Percentiles rank a stretch among this genome's conserved stretches.
Conservation (phyloP, 176 grass and related monocot species). For the Aegilops longissima region DNA sequence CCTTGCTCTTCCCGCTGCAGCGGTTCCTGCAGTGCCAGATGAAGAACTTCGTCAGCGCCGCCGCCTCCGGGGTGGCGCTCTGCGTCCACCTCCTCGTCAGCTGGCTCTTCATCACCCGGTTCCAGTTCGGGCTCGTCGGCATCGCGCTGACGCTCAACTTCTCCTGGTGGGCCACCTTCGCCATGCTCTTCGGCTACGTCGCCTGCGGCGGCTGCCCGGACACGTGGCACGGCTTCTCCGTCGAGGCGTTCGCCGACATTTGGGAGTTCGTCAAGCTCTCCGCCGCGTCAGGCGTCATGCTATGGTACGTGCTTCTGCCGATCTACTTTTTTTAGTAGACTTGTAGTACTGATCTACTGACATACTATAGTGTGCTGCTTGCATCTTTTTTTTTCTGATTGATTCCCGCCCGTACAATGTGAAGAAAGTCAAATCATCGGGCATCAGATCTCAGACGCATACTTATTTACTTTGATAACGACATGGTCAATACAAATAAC, state of each 20-base stretch:
- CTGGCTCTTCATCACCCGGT: conserved; percentile 66
- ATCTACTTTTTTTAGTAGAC: no score
- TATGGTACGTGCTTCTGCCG: conserved; percentile 44
- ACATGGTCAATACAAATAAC: background rate
- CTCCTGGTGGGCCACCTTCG: conserved; percentile 73
- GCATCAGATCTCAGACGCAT: background rate
- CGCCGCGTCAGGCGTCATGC: conserved; percentile 77
- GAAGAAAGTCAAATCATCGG: no score
- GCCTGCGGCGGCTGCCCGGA: conserved; percentile 70
- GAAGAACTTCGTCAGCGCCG: conserved; percentile 70
- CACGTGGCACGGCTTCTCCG: conserved; percentile 84
- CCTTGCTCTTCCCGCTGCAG: conserved; percentile 86
- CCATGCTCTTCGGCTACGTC: conserved; percentile 54
- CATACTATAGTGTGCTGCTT: background rate
- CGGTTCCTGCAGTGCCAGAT: conserved; percentile 95
- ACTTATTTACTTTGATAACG: background rate
- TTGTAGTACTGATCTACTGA: background rate
- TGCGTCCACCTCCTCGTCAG: conserved; percentile 59
- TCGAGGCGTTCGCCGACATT: conserved; percentile 68
- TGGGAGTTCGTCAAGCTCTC: conserved; percentile 93
- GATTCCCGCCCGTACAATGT: background rate
- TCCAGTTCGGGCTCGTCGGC: conserved; percentile 69
- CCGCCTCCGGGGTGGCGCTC: conserved; percentile 48
- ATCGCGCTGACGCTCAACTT: conserved; percentile 85
- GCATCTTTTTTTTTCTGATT: background rate